A percentile compares a stretch with the other conserved stretches of the same genome.
These are phyloP conservation scores for Adansonia grandidieri DNA, from an alignment of 441 rosid species.

Conservation along the genomic window DNA sequence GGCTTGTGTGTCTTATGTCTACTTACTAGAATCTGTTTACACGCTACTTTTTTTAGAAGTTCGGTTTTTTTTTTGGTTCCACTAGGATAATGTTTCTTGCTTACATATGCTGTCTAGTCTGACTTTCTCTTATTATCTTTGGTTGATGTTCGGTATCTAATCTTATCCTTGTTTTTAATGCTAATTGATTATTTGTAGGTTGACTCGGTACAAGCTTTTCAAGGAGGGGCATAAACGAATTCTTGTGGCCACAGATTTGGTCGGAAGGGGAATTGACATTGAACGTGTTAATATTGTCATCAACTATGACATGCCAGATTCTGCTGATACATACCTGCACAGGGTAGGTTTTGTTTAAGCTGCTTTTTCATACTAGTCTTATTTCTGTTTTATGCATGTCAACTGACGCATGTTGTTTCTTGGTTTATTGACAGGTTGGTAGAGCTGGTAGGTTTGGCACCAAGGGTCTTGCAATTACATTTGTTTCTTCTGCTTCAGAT, in stretches of 20 bases:
- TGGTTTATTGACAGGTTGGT: slow-evolving; percentile 45
- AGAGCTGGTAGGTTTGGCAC: too few relatives aligned
- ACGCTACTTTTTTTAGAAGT: background rate
- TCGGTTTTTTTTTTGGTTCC: background rate
- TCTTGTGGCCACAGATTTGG: slow-evolving; percentile 94
- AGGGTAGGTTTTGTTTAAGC: slow-evolving; percentile 52
- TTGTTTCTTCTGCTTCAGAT: too few relatives aligned
- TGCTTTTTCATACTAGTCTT: background rate
- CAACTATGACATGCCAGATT: slow-evolving; percentile 99
- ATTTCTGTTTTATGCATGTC: background rate
- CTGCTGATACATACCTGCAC: slow-evolving; percentile 98
- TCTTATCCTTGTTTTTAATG: background rate
- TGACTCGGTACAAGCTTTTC: slow-evolving; percentile 93
- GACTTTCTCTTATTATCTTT: background rate
- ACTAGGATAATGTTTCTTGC: background rate
- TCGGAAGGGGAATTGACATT: slow-evolving; percentile 96
- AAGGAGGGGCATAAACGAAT: slow-evolving; percentile 98
- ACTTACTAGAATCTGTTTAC: background rate
- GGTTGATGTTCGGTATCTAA: background rate
- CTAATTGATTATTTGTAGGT: slow-evolving; percentile 45
- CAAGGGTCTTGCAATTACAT: too few relatives aligned
- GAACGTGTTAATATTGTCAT: slow-evolving; percentile 96
- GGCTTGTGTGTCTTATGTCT: background rate
- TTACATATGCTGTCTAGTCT: background rate
- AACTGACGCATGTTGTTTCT: background rate